Percentiles rank a stretch among this genome's conserved stretches.
These are phyloP conservation scores for Kalaharituber pfeilii DNA, from an alignment of 2,329 filamentous ascomycete genomes.

Conservation along the genomic window DNA sequence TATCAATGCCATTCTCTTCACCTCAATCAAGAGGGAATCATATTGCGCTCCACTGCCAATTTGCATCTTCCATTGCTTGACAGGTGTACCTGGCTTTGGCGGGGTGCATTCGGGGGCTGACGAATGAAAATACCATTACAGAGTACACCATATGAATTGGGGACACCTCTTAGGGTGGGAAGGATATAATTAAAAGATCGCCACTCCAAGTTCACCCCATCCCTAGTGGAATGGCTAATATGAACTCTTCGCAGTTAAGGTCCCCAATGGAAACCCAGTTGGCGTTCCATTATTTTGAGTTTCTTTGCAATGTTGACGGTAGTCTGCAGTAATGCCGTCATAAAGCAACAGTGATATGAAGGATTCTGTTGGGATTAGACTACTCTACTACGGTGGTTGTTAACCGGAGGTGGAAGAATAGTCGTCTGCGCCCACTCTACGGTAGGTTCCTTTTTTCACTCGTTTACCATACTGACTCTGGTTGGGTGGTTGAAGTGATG, in stretches of 20 bases:
- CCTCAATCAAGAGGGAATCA: conserved; percentile 41
- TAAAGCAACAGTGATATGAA: not conserved
- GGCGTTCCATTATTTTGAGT: no score
- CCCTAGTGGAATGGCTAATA: not conserved
- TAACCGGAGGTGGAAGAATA: no score
- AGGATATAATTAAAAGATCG: no score
- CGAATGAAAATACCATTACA: conserved; percentile 20
- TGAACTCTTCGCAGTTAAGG: no score
- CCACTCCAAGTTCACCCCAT: not conserved
- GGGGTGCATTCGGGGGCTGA: not conserved
- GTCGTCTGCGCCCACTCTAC: no score
- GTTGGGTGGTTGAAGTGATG: no score
- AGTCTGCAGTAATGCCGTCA: not conserved
- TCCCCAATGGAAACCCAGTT: no score
- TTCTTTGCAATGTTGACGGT: not conserved
- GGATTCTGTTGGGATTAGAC: no score
- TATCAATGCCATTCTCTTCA: conserved; percentile 59
- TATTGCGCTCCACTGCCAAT: conserved; percentile 33
- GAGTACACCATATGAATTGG: conserved; percentile 16
- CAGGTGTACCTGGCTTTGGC: conserved; percentile 10
- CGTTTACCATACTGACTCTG: no score
- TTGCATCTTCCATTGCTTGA: conserved; percentile 10
- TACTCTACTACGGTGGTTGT: no score
- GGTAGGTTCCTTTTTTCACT: no score
- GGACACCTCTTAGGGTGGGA: no score